Evolutionary conservation across 352 stramenopile species (phyloP).

Genomic region (Globisporangium ultimum): DNA sequence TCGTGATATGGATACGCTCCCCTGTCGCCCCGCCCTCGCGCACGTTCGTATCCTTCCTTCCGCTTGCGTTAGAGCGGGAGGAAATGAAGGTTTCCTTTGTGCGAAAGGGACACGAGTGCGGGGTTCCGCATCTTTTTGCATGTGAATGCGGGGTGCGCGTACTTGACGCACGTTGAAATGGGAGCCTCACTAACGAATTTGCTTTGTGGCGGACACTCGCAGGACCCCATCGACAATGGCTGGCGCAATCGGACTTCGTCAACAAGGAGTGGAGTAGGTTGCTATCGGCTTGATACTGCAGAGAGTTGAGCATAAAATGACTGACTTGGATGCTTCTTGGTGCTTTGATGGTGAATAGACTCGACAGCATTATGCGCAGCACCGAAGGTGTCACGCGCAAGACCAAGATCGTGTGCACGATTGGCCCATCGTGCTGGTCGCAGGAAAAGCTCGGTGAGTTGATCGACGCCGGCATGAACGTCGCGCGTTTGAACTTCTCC

Average conservation of each 20-base stretch:
- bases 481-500: constrained; percentile 99
- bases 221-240: constrained; percentile 21
- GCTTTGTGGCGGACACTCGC: neutral
- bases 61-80: too few species aligned
- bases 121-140: too few species aligned
- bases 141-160: too few species aligned
- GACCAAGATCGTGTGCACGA: constrained; percentile 91
- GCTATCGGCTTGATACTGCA: too few species aligned
- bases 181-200: too few species aligned
- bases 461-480: constrained; percentile 92
- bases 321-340: constrained; percentile 8
- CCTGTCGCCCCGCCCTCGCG: too few species aligned
- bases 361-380: constrained; percentile 52
- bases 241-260: constrained; percentile 41
- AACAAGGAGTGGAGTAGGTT: constrained; percentile 40
- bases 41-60: too few species aligned
- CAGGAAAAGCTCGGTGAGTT: constrained; percentile 91
- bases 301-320: neutral
- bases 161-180: too few species aligned
- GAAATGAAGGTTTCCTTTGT: too few species aligned
- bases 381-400: constrained; percentile 61
- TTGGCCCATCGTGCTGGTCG: constrained; percentile 90
- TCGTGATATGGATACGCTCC: too few species aligned
- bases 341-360: constrained; percentile 14
- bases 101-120: too few species aligned